Conservation (phyloP, 1,139 yeast species). For the Eremothecium coryli region DNA sequence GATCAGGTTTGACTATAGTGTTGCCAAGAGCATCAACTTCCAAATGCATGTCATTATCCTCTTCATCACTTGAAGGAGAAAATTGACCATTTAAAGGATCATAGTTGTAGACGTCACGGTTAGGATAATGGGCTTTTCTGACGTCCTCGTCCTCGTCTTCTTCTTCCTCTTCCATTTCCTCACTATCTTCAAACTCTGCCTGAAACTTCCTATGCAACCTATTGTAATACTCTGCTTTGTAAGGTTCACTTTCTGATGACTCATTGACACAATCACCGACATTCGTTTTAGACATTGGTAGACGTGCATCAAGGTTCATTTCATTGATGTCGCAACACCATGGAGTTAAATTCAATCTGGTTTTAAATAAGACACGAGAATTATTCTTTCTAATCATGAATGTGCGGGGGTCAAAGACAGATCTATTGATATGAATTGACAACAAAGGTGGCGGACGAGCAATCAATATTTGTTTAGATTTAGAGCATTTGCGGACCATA, state of each 20-base stretch:
- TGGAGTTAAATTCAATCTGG: conserved; percentile 52
- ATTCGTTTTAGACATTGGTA: conserved; percentile 59
- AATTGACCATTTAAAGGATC: conserved; percentile 26
- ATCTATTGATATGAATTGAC: conserved; percentile 79
- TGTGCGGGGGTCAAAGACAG: conserved; percentile 82
- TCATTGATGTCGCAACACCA: conserved; percentile 64
- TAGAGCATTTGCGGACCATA: conserved; percentile 65
- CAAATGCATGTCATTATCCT: conserved; percentile 13
- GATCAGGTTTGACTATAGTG: conserved; percentile 17
- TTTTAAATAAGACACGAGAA: conserved; percentile 70
- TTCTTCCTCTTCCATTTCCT: conserved; percentile 21
- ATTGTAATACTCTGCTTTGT: conserved; percentile 27
- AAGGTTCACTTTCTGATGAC: conserved; percentile 28
- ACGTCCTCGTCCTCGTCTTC: conserved; percentile 6
- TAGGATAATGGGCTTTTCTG: neutral
- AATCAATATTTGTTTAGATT: conserved; percentile 72
- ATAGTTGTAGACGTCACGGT: conserved; percentile 17
- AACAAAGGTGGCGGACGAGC: conserved; percentile 79
- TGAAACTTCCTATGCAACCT: conserved; percentile 26
- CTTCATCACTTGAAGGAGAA: conserved; percentile 26
- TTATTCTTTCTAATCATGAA: conserved; percentile 77
- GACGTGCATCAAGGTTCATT: conserved; percentile 71
- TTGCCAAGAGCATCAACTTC: conserved; percentile 28
- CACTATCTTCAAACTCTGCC: conserved; percentile 29
- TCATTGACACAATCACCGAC: conserved; percentile 14